Conservation (phyloP, 1,284 basidiomycete species). For the Ustilago hordei region DNA sequence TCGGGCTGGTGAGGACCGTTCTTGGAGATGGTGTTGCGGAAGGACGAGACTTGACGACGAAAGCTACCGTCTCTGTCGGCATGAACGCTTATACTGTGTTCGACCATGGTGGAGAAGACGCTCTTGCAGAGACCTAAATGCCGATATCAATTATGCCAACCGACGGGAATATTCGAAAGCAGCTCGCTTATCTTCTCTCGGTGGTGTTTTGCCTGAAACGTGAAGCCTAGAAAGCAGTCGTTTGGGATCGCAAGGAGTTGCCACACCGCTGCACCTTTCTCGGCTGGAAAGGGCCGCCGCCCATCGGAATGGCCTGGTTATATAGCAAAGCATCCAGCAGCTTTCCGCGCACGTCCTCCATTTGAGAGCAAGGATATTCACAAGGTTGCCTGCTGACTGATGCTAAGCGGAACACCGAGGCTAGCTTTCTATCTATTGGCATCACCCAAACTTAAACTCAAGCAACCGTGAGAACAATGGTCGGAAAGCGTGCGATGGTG, state of each 20-base stretch:
- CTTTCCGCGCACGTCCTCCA: constrained; percentile 11
- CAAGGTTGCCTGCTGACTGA: neutral
- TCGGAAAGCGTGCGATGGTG: neutral
- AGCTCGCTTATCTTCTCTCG: neutral
- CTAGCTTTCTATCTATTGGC: neutral
- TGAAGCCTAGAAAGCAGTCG: neutral
- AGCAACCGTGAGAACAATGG: neutral
- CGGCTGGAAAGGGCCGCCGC: neutral
- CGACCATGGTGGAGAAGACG: constrained; percentile 21
- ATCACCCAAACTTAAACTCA: neutral
- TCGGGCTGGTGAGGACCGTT: constrained; percentile 83
- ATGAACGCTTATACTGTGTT: constrained; percentile 41
- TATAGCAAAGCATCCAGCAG: neutral
- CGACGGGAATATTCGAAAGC: neutral
- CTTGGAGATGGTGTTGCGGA: constrained; percentile 76
- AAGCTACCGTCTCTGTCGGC: constrained; percentile 79
- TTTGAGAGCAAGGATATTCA: neutral
- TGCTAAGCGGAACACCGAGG: neutral
- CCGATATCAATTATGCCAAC: neutral
- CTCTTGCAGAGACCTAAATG: neutral
- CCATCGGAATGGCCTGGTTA: neutral
- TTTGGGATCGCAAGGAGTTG: neutral
- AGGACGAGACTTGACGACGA: constrained; percentile 79
- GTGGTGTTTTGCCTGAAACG: neutral
- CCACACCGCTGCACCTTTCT: neutral